phyloP scores from a whole-genome alignment of 768 basidiomycete genomes.

The Suillus sp. region DNA sequence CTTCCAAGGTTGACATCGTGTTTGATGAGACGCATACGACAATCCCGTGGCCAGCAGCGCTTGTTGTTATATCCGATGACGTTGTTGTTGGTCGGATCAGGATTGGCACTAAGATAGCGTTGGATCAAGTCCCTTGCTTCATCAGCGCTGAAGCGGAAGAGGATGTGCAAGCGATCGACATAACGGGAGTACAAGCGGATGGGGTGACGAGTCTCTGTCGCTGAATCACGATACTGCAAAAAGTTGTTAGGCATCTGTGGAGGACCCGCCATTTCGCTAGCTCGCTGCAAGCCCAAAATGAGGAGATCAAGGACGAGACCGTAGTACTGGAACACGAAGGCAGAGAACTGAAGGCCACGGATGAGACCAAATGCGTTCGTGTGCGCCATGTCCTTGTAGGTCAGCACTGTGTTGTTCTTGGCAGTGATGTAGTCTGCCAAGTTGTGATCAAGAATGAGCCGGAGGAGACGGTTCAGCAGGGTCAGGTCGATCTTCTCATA shows the following conservation, averaged over 20 bases:
- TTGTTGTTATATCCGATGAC: conserved; percentile 99
- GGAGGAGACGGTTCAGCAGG: conserved; percentile 90
- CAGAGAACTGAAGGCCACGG: conserved; percentile 96
- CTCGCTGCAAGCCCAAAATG: conserved; percentile 95
- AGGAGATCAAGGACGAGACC: conserved; percentile 94
- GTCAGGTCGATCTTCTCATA: conserved; percentile 99
- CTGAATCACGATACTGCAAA: conserved; percentile 93
- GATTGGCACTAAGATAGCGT: conserved; percentile 94
- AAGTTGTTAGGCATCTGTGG: conserved; percentile 98
- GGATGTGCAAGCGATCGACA: conserved; percentile 90
- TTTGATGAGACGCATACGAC: conserved; percentile 98
- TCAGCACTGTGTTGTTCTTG: conserved; percentile 95
- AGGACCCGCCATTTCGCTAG: conserved; percentile 98
- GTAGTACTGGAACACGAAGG: conserved; percentile 99
- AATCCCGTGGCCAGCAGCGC: conserved; percentile 98
- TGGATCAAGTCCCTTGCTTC: conserved; percentile 98
- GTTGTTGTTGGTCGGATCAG: conserved; percentile 98
- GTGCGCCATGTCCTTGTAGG: conserved; percentile 98
- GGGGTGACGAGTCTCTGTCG: conserved; percentile 96
- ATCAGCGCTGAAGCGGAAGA: conserved; percentile 97
- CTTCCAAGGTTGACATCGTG: conserved; percentile 98
- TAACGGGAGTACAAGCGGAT: conserved; percentile 97
- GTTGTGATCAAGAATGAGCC: conserved; percentile 97
- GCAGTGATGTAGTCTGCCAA: conserved; percentile 98
- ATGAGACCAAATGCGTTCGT: conserved; percentile 97